phyloP scores from a whole-genome alignment of 352 stramenopile species.

The Pilasporangium apinafurcum region DNA sequence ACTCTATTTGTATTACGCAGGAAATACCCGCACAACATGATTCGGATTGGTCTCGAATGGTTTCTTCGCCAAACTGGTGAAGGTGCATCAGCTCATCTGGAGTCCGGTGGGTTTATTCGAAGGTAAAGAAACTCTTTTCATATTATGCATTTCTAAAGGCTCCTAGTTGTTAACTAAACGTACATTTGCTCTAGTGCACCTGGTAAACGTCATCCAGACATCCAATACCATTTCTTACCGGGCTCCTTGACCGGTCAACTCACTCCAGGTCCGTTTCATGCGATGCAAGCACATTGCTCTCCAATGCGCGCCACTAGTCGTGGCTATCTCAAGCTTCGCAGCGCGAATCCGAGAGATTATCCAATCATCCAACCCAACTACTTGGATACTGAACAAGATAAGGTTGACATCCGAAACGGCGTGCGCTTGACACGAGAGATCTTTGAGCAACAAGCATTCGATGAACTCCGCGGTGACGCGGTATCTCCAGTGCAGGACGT shows the following conservation, averaged over 20 bases:
- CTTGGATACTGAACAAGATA: constrained; percentile 71
- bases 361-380: constrained; percentile 88
- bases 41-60: constrained; percentile 82
- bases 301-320: constrained; percentile 85
- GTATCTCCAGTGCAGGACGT: constrained; percentile 65
- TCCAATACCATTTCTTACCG: constrained; percentile 90
- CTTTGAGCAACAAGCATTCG: constrained; percentile 80
- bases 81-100: constrained; percentile 74
- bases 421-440: constrained; percentile 84
- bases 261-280: constrained; percentile 50
- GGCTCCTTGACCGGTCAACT: constrained; percentile 72
- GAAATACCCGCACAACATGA: constrained; percentile 87
- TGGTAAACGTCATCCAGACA: constrained; percentile 77
- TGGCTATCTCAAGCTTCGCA: constrained; percentile 76
- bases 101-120: constrained; percentile 85
- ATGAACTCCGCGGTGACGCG: constrained; percentile 74
- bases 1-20: constrained; percentile 2
- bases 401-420: constrained; percentile 69
- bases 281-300: constrained; percentile 85
- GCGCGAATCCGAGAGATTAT: constrained; percentile 62
- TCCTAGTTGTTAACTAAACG: no score
- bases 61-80: constrained; percentile 60
- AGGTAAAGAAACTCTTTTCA: constrained; percentile 14
- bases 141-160: no score
- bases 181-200: constrained; percentile 26